These are phyloP conservation scores for Cucurbita pepo DNA, from an alignment of 306 rosid species.

Conservation along the genomic window DNA sequence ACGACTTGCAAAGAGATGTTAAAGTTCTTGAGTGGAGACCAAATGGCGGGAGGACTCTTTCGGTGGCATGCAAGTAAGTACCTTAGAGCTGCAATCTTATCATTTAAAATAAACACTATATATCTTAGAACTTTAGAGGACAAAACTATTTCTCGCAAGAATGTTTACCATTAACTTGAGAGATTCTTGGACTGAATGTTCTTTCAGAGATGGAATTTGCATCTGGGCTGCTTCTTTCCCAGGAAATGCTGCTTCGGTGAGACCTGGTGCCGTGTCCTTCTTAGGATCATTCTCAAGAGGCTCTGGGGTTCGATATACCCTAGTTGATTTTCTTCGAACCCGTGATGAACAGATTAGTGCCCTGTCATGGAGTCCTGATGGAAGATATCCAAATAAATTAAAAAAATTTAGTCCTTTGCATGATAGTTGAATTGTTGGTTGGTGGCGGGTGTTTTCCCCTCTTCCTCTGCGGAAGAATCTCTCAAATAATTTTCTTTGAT, in stretches of 20 bases:
- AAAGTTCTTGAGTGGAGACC: constrained; percentile 90
- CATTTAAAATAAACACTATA: not conserved
- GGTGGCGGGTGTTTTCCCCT: not conserved
- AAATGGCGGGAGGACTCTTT: constrained; percentile 59
- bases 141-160: not conserved
- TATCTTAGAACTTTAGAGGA: not conserved
- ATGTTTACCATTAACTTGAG: not conserved
- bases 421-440: not conserved
- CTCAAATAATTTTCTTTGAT: not conserved
- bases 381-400: constrained; percentile 66
- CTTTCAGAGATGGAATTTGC: constrained; percentile 59
- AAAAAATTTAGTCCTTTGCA: not conserved
- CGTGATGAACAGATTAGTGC: constrained; percentile 65
- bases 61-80: constrained; percentile 85
- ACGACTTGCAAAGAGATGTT: constrained; percentile 60
- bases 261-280: constrained; percentile 63
- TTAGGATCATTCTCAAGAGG: constrained; percentile 71
- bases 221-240: constrained; percentile 94
- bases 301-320: constrained; percentile 60
- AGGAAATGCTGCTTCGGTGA: constrained; percentile 66
- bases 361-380: constrained; percentile 91
- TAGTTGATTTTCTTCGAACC: constrained; percentile 73
- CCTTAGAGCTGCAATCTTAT: constrained; percentile 10
- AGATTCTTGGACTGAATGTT: constrained; percentile 7
- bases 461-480: not conserved